Evolutionary conservation across 2,329 filamentous ascomycete genomes (phyloP).

Genomic region (Grosmannia huntii): DNA sequence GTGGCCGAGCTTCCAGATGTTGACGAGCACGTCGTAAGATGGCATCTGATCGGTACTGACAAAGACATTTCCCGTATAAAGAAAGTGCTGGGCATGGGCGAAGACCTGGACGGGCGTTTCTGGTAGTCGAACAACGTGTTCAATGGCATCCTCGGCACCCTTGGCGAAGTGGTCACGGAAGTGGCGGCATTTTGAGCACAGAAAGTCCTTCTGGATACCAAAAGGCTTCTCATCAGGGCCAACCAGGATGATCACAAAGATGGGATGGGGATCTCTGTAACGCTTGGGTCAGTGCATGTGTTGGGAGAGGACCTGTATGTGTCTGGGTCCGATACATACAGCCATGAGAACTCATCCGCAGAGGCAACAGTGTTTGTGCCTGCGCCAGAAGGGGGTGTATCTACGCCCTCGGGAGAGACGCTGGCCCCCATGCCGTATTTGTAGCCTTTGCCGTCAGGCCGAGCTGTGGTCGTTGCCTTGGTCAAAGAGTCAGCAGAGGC

Average conservation of each 20-base stretch:
- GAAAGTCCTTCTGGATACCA: slow-evolving; percentile 45
- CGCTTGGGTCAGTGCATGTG: neutral
- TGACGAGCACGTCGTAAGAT: slow-evolving; percentile 40
- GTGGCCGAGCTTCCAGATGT: slow-evolving; percentile 43
- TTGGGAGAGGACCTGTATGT: neutral
- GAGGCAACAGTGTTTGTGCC: neutral
- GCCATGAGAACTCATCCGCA: slow-evolving; percentile 16
- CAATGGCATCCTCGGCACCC: slow-evolving; percentile 25
- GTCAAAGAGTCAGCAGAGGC: neutral
- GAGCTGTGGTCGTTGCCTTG: neutral
- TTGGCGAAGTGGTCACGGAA: slow-evolving; percentile 33
- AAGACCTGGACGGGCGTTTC: slow-evolving; percentile 37
- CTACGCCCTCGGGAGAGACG: neutral
- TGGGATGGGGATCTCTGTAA: slow-evolving; percentile 37
- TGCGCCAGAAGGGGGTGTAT: neutral
- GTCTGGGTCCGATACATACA: slow-evolving; percentile 10
- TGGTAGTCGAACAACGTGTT: slow-evolving; percentile 37
- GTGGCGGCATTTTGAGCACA: slow-evolving; percentile 37
- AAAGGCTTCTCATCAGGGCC: slow-evolving; percentile 40
- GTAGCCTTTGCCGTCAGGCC: neutral
- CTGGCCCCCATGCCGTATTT: neutral
- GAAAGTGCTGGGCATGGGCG: slow-evolving; percentile 39
- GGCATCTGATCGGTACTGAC: slow-evolving; percentile 28
- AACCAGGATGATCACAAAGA: slow-evolving; percentile 42
- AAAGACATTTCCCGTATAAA: slow-evolving; percentile 39